Percentiles rank a stretch among this genome's conserved stretches.
phyloP scores from a whole-genome alignment of 768 basidiomycete genomes.

The Cyclocybe aegerita region DNA sequence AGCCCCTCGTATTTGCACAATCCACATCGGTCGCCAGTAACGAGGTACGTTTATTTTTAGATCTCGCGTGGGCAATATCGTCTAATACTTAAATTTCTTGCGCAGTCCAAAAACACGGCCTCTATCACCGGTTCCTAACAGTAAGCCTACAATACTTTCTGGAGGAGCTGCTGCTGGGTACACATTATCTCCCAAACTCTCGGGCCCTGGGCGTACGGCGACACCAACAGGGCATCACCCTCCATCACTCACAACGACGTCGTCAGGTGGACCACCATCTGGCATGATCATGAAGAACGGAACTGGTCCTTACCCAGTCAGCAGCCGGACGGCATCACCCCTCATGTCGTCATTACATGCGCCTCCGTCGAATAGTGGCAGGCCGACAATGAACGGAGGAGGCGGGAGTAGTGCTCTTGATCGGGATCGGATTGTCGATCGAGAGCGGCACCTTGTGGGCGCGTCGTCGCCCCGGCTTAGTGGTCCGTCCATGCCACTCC shows the following conservation, averaged over 20 bases:
- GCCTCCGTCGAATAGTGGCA: slow-evolving; percentile 8
- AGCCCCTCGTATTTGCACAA: slow-evolving; percentile 21
- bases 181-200: slow-evolving; percentile 22
- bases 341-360: slow-evolving; percentile 24
- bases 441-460: slow-evolving; percentile 19
- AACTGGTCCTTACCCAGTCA: slow-evolving; percentile 12
- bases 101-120: slow-evolving; percentile 31
- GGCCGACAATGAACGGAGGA: slow-evolving; percentile 10
- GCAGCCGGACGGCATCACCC: slow-evolving; percentile 32
- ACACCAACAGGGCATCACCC: slow-evolving; percentile 22
- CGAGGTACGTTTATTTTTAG: slow-evolving; percentile 13
- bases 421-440: slow-evolving; percentile 28
- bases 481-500: slow-evolving; percentile 15
- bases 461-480: slow-evolving; percentile 28
- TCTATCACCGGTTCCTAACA: slow-evolving; percentile 25
- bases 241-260: slow-evolving; percentile 8
- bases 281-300: slow-evolving; percentile 20
- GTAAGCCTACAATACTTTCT: slow-evolving; percentile 14
- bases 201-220: slow-evolving; percentile 20
- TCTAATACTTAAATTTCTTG: slow-evolving; percentile 7
- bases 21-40: slow-evolving; percentile 21
- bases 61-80: neutral
- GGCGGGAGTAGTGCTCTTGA: slow-evolving; percentile 12
- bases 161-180: slow-evolving; percentile 19
- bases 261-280: slow-evolving; percentile 6